phyloP scores from a whole-genome alignment of 2,329 filamentous ascomycete species.

The Parascedosporium putredinis region DNA sequence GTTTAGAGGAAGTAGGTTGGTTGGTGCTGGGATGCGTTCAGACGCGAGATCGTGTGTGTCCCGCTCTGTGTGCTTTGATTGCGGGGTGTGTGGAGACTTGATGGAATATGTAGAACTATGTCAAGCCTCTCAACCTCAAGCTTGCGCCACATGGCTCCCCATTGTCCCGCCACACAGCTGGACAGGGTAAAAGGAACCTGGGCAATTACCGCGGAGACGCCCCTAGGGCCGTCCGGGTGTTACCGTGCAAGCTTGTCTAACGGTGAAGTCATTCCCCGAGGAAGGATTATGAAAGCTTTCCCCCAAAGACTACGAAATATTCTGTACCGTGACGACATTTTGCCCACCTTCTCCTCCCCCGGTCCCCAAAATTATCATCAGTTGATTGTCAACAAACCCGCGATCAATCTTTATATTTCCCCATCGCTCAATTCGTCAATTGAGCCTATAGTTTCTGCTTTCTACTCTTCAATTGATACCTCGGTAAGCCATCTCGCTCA shows the following conservation, averaged over 20 bases:
- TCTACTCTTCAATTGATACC: constrained; percentile 3
- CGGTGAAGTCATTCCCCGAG: background rate
- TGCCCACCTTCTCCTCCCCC: background rate
- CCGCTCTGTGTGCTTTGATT: background rate
- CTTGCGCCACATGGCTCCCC: background rate
- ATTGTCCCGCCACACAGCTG: background rate
- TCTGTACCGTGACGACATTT: constrained; percentile 5
- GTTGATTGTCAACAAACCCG: background rate
- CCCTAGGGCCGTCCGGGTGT: background rate
- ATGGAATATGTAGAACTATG: background rate
- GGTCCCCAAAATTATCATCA: background rate
- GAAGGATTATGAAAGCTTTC: background rate
- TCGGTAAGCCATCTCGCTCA: background rate
- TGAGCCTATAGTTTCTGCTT: too few species aligned
- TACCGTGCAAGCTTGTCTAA: background rate
- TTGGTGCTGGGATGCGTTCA: too few species aligned
- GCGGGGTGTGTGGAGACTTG: background rate
- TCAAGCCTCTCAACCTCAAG: background rate
- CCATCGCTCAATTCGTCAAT: too few species aligned
- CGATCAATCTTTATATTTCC: background rate
- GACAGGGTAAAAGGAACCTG: background rate
- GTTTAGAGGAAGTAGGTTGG: too few species aligned
- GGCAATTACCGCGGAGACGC: background rate
- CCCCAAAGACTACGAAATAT: background rate
- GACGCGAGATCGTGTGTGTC: background rate